Evolutionary conservation across 192 early-diverging fungal genomes (phyloP), one percentile per base, ranked within the genome.

Genomic region (Chytriomyces sp.): DNA sequence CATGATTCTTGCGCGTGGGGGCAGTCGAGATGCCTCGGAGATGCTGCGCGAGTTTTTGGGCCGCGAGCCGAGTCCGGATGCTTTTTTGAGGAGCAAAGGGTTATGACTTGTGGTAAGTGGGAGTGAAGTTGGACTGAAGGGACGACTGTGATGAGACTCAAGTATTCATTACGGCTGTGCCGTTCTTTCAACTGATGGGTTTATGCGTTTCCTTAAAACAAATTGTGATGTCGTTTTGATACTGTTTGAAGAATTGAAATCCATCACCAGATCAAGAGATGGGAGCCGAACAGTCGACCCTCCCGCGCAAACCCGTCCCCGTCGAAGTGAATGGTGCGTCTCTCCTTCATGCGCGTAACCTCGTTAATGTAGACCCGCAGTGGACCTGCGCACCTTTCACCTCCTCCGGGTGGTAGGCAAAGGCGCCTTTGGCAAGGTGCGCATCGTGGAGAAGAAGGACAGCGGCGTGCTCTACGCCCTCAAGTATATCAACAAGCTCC

Each of bases 401-500:
- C 88, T 99, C 17, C 81, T 94, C 59, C 89, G 92, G 40, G 89
- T 88, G 12, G 91, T 99, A 28, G 96, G 96, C 4, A 94, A 94
- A 72, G 96, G 96, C 1, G 94, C 94, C 5, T 98, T 99, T 76
- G 96, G 96, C 63, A 96, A 94, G 81, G 93, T 93, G 34, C 90
- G 94, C n/a, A 93, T 99, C 4, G 95, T 99, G 4, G 91, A 97
- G 78, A 93, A 95, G 76, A 90, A 89, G 73, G 81, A 85, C 31
- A 86, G 92, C 0, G 86, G 90, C 64, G 82, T 86, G 55, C 77
- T 91, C 17, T 98, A 92, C 55, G 96, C 96, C n/a, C 85, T 98
- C 53, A 98, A 98, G 77, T 96, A 96, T 82, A 98, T 98, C 85
- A 94, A 92, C 85, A 98, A 98, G 82, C 81, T 84, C 25, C 89